Evolutionary conservation across 306 rosid species (phyloP).

Genomic region (Prunus mongolica): DNA sequence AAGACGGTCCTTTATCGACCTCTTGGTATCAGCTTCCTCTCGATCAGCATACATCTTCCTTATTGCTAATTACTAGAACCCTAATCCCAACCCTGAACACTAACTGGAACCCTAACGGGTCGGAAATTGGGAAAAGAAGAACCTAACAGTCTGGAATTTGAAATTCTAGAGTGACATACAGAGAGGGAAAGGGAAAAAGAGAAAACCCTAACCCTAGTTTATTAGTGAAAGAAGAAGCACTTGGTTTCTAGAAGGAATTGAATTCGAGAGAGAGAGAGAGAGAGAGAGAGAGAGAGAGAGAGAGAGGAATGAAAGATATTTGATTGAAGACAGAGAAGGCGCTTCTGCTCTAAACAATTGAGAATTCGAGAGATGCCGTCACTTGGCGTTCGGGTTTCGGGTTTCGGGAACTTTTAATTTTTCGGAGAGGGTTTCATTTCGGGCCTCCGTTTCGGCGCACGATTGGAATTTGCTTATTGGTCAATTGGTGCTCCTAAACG

Average conservation of each 20-base stretch:
- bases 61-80: background rate
- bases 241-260: background rate
- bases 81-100: conserved; percentile 1
- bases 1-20: conserved; percentile 89
- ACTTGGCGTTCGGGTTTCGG: background rate
- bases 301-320: background rate
- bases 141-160: background rate
- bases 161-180: background rate
- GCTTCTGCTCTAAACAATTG: background rate
- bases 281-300: conserved; percentile 4
- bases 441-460: background rate
- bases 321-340: background rate
- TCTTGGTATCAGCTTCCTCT: conserved; percentile 61
- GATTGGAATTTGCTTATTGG: background rate
- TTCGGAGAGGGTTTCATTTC: background rate
- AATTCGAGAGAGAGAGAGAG: background rate
- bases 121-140: background rate
- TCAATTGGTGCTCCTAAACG: background rate
- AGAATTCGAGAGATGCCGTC: background rate
- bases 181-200: background rate
- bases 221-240: background rate
- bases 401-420: background rate
- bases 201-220: conserved; percentile 11
- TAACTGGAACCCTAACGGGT: background rate
- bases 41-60: conserved; percentile 85